These are phyloP conservation scores for Cladosporium phlei DNA, from an alignment of 2,329 filamentous ascomycete genomes.

Conservation along the genomic window DNA sequence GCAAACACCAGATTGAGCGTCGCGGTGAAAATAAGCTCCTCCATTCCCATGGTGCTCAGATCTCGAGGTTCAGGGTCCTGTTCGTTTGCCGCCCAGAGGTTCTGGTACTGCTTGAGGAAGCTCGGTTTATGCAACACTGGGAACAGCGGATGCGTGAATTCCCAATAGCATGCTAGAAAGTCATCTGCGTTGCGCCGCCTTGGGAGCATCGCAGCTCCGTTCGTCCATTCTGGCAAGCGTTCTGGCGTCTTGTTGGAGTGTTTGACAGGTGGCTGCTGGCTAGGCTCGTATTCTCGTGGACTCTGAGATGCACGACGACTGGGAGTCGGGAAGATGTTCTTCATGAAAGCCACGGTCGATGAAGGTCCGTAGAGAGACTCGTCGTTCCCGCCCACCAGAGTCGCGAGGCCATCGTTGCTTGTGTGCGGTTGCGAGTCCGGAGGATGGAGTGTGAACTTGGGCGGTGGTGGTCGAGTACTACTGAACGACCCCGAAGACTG, in stretches of 20 bases:
- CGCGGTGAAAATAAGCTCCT: constrained; percentile 24
- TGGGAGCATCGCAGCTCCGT: constrained; percentile 17
- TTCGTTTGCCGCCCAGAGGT: constrained; percentile 18
- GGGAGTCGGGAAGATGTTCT: constrained; percentile 13
- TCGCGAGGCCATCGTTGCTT: constrained; percentile 2
- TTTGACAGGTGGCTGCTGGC: background rate
- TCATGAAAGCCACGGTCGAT: constrained; percentile 25
- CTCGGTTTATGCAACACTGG: constrained; percentile 24
- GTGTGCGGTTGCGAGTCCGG: constrained; percentile 2
- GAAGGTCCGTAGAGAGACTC: constrained; percentile 20
- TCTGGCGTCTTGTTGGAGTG: constrained; percentile 16
- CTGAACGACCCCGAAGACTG: constrained; percentile 7
- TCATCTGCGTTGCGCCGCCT: constrained; percentile 24
- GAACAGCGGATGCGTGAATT: constrained; percentile 26
- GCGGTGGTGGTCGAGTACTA: constrained; percentile 6
- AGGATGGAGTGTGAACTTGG: constrained; percentile 5
- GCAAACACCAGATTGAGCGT: constrained; percentile 25
- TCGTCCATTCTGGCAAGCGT: background rate
- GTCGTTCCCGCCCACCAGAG: constrained; percentile 3
- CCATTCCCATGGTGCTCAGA: constrained; percentile 11
- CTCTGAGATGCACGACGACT: constrained; percentile 14
- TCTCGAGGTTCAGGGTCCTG: constrained; percentile 13
- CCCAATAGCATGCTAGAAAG: constrained; percentile 25
- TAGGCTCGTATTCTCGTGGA: constrained; percentile 13
- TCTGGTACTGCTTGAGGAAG: constrained; percentile 24